These are phyloP conservation scores for Aquilaria agallochum DNA, from an alignment of 441 rosid genomes.

Conservation along the genomic window DNA sequence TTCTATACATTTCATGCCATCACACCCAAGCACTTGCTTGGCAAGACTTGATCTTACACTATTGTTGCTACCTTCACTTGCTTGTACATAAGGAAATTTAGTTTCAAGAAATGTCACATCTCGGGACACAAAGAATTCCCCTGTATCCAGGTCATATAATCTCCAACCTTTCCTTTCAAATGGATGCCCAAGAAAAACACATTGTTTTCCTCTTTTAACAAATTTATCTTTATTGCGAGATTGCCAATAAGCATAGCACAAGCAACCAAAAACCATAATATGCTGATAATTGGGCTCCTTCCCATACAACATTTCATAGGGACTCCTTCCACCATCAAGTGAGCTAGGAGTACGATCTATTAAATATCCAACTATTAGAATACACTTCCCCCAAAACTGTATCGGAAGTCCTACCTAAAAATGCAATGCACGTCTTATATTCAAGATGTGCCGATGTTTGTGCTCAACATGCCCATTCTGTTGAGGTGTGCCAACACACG, in stretches of 20 bases:
- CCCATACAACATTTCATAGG: neutral
- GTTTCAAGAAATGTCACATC: constrained; percentile 6
- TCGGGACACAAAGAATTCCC: neutral
- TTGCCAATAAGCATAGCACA: neutral
- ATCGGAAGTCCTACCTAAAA: too few relatives aligned
- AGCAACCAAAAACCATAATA: neutral
- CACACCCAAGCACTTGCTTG: too few relatives aligned
- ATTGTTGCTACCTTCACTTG: neutral
- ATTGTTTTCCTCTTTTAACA: neutral
- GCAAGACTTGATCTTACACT: too few relatives aligned
- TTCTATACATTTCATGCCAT: neutral
- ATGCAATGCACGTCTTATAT: too few relatives aligned
- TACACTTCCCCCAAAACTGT: neutral
- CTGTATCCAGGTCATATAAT: neutral
- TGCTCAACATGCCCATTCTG: too few relatives aligned
- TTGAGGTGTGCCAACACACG: constrained; percentile 2
- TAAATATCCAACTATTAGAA: neutral
- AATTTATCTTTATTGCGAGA: neutral
- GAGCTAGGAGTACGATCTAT: neutral
- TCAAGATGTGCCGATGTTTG: too few relatives aligned
- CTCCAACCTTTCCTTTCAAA: constrained; percentile 14
- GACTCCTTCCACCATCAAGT: neutral
- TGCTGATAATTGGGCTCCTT: neutral
- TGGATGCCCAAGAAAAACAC: constrained; percentile 11
- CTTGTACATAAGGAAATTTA: neutral